A percentile compares a stretch with the other conserved stretches of the same genome.
Conservation (phyloP, 1,284 basidiomycete species). For the Salmacisia buchloeana region DNA sequence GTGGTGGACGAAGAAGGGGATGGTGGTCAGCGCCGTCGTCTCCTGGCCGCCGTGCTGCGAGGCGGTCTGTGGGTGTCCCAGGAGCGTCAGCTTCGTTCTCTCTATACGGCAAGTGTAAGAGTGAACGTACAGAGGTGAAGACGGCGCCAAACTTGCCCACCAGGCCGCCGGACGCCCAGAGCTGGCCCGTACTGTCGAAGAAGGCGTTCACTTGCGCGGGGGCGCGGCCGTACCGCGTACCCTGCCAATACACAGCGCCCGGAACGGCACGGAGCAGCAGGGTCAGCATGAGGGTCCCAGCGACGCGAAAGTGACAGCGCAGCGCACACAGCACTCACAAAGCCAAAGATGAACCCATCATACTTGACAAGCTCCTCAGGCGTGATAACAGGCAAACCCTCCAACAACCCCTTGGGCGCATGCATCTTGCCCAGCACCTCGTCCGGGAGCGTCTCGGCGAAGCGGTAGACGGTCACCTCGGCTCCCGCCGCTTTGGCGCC, state of each 20-base stretch:
- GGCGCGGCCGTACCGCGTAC: conserved; percentile 51
- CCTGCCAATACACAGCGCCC: no score
- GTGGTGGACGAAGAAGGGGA: conserved; percentile 38
- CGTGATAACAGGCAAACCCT: conserved; percentile 67
- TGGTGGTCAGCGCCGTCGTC: conserved; percentile 36
- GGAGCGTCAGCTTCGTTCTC: no score
- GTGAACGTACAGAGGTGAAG: conserved; percentile 63
- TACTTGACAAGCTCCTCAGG: conserved; percentile 61
- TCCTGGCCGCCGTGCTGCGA: conserved; percentile 53
- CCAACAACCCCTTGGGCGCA: conserved; percentile 56
- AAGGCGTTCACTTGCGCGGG: conserved; percentile 57
- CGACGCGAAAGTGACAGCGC: no score
- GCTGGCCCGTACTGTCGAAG: conserved; percentile 68
- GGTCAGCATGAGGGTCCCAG: no score
- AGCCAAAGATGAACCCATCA: conserved; percentile 60
- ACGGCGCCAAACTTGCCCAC: conserved; percentile 70
- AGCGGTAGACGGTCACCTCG: conserved; percentile 64
- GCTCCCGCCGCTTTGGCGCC: conserved; percentile 71
- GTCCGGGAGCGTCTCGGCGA: conserved; percentile 76
- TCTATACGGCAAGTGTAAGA: no score
- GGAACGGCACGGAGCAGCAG: no score
- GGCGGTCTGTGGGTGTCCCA: no score
- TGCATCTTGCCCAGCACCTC: conserved; percentile 72
- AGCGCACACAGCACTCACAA: no score
- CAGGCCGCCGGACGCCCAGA: conserved; percentile 68